Evolutionary conservation across 1,139 yeast species (phyloP), one percentile per base, ranked within the genome.

Genomic region (Sugiyamaella pinicola): DNA sequence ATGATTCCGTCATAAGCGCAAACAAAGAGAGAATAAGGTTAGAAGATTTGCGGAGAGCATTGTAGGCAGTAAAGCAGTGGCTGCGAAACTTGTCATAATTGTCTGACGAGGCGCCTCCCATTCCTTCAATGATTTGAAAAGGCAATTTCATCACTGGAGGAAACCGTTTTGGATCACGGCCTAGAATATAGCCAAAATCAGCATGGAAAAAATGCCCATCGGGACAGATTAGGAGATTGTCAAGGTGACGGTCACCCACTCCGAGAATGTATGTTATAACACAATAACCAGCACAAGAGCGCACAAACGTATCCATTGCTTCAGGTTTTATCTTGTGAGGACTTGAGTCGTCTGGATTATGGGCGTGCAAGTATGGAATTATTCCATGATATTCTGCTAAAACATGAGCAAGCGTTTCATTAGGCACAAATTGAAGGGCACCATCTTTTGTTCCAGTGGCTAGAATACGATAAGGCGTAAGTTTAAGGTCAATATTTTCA

Each of bases 131-230:
- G 19, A 95, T 87, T 69, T 95, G 99, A 47, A 95, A 93, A 0
- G 99, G 99, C 35, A 95, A 74, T 66, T 95, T 95, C 98, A 95
- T 93, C 72, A 93, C 77, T 0, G 99, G 99, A 7, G 99, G 98
- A 71, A 95, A 95, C 8, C 98, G 98, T 66, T 95, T 95, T 1
- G 99, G 99, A 67, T 95, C 99, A 51, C 93, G 84, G 0, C 99
- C 99, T 50, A 95, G 73, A 48, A 95, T 91, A 66, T 93, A 95
- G 0, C 99, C 99, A 70, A 89, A 95, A 71, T 95, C 99, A 1
- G 96, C 98, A 70, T 90, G 97, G 82, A 95, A 89, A 66, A 90
- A 90, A 65, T 85, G 89, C 13, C 77, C 96, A 67, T 86, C 87
- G 1, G 86, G 82, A 13, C 81, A 75, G 18, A 82, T 75, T 34